Evolutionary conservation across 768 basidiomycete genomes (phyloP).

Genomic region (Gloeopeniophorella convolvens): DNA sequence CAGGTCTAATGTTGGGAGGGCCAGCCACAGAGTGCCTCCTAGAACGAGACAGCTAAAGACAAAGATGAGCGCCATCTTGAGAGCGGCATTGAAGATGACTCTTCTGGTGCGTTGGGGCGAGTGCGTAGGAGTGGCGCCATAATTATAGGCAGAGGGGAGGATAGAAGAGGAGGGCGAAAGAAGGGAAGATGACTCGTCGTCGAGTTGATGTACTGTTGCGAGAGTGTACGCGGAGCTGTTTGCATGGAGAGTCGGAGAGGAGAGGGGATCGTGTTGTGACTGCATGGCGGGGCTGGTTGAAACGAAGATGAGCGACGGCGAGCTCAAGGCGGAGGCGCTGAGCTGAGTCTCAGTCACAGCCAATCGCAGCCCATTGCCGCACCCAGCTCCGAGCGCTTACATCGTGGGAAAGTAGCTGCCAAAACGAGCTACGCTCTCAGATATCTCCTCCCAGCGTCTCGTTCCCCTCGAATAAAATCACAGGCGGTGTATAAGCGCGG

Average conservation of each 20-base stretch:
- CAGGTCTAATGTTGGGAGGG: slow-evolving; percentile 75
- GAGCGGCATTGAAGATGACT: slow-evolving; percentile 69
- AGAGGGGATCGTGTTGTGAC: neutral
- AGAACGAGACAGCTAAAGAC: slow-evolving; percentile 60
- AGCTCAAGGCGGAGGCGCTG: no score
- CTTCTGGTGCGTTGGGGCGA: slow-evolving; percentile 38
- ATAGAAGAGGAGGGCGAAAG: slow-evolving; percentile 16
- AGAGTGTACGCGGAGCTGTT: slow-evolving; percentile 59
- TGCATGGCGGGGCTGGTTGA: neutral
- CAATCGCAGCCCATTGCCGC: no score
- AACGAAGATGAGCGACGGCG: neutral
- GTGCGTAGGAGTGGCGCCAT: slow-evolving; percentile 25
- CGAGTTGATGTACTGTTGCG: slow-evolving; percentile 38
- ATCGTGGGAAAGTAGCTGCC: no score
- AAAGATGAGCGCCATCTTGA: slow-evolving; percentile 83
- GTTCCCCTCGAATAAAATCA: no score
- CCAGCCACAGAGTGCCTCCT: slow-evolving; percentile 71
- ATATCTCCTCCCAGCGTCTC: no score
- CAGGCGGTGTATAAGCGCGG: no score
- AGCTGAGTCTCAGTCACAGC: no score
- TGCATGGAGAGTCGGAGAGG: slow-evolving; percentile 20
- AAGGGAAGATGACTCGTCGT: slow-evolving; percentile 23
- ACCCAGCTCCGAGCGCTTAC: no score
- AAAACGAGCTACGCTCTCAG: no score
- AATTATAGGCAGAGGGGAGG: slow-evolving; percentile 34